Base-by-base conservation (phyloP, 148 eudicot genomes). In the Dysphania ambrosioides region DNA sequence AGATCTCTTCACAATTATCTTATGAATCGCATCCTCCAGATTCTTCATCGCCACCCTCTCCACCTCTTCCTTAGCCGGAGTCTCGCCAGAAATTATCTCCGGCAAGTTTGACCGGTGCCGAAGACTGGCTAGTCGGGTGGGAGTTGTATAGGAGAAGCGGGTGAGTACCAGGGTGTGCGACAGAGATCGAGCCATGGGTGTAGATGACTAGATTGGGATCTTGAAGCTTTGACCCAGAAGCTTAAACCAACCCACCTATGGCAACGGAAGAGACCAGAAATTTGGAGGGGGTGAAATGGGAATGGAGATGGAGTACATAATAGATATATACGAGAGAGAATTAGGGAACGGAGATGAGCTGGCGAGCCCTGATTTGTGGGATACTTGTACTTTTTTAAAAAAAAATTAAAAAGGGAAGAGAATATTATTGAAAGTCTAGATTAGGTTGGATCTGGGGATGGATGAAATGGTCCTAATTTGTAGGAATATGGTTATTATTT, bases 21-120 rank as follows among this genome's bases (percentile, higher is more conserved):
- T 64, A 63, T 89, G 90, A 10, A 93, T 82, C 0, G 88, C 96
- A 24, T 93, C 93, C 77, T 93, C 93, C 0, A 93, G 77, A 72
- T 66, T 86, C 81, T 82, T 76, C 62, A 89, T 47, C 66, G 84
- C 81, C 23, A 68, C 23, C 15, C 72, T 72, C 78, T 88, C 96
- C n/a, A 44, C 31, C 23, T 83, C 87, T 65, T 67, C 66, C 62
- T 63, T 59, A 30, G 65, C 59, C 53, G 65, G 57, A 18, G 4
- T 1, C 0, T 78, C 76, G 61, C 65, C 61, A 35, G 65, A 29
- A 30, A 68, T 9, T 6, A 16, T 57, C 26, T 68, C 83, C 21
- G 90, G 63, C 65, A 49, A 85, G 15, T 73, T 72, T 2, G 91
- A 90, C 8, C 79, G 78, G 70, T 75, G 21, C n/a, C 91, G 85